phyloP scores from a whole-genome alignment of 345 rosid species.

The Arabis alpina region DNA sequence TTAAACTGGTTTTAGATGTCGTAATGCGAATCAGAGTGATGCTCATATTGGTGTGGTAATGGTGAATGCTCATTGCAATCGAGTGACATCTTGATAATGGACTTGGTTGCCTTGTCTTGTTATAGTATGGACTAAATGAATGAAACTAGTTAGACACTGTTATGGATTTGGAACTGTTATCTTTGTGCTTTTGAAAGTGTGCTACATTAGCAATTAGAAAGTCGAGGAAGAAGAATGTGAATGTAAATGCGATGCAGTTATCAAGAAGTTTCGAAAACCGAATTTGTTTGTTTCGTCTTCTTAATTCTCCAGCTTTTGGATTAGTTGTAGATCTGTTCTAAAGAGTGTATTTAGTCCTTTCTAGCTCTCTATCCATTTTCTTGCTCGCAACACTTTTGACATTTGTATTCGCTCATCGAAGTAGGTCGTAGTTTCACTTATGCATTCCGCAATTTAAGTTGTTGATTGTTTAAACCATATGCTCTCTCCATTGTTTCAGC shows the following conservation, averaged over 20 bases:
- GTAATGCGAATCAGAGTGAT: conserved; percentile 1
- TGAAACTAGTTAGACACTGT: conserved; percentile 4
- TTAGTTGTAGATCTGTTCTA: not conserved
- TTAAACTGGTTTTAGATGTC: not conserved
- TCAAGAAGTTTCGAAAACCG: too few species aligned
- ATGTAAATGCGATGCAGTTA: too few species aligned
- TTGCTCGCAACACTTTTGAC: conserved; percentile 5
- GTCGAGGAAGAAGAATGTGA: too few species aligned
- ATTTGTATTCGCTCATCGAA: not conserved
- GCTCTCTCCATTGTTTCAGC: too few species aligned
- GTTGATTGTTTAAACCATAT: too few species aligned
- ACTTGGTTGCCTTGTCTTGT: conserved; percentile 16
- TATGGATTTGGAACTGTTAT: not conserved
- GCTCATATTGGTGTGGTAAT: not conserved
- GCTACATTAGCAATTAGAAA: too few species aligned
- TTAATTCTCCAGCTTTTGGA: too few species aligned
- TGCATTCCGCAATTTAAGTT: too few species aligned
- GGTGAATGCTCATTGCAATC: conserved; percentile 12
- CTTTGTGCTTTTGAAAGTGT: too few species aligned
- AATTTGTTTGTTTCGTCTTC: too few species aligned
- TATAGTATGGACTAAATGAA: not conserved
- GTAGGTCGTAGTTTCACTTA: not conserved
- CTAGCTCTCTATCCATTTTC: not conserved
- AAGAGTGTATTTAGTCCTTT: conserved; percentile 7
- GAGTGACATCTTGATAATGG: conserved; percentile 10